Conservation (phyloP, 2,329 filamentous ascomycete species). For the Cladosporium sp. region DNA sequence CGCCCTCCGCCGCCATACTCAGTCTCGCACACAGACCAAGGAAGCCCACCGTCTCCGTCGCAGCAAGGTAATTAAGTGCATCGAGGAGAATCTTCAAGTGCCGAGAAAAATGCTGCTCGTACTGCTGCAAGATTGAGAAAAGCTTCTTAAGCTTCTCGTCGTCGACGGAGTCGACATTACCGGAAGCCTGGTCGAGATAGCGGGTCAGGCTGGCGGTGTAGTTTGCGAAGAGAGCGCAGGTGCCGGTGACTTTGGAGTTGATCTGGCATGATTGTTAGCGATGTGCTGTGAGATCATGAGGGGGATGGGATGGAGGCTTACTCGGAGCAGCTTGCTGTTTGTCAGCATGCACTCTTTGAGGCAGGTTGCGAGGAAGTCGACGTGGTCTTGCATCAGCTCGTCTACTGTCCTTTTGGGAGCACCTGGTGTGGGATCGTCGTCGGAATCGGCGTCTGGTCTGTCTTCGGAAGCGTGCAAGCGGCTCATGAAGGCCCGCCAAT, state of each 20-base stretch:
- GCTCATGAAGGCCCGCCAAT: conserved; percentile 93
- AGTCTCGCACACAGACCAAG: conserved; percentile 79
- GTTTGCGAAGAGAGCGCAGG: conserved; percentile 87
- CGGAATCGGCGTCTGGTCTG: not conserved
- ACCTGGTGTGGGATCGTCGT: conserved; percentile 24
- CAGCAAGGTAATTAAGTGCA: conserved; percentile 93
- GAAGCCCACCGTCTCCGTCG: conserved; percentile 92
- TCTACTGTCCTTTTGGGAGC: conserved; percentile 76
- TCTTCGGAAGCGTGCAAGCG: conserved; percentile 53
- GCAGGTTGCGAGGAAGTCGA: conserved; percentile 96
- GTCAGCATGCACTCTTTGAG: conserved; percentile 99
- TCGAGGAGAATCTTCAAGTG: conserved; percentile 93
- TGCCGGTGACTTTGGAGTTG: conserved; percentile 94
- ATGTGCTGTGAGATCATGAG: not conserved
- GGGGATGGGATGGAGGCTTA: conserved; percentile 41
- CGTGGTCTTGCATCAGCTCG: conserved; percentile 97
- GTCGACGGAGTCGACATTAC: conserved; percentile 47
- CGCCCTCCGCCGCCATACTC: conserved; percentile 74
- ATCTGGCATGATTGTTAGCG: conserved; percentile 59
- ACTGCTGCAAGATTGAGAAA: conserved; percentile 82
- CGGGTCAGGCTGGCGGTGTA: conserved; percentile 84
- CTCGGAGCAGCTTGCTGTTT: conserved; percentile 87
- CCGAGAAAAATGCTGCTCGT: conserved; percentile 87
- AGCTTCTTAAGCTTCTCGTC: conserved; percentile 64
- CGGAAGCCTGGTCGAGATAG: conserved; percentile 66